These are phyloP conservation scores for Onygena corvina DNA, from an alignment of 2,329 filamentous ascomycete species.

Conservation along the genomic window DNA sequence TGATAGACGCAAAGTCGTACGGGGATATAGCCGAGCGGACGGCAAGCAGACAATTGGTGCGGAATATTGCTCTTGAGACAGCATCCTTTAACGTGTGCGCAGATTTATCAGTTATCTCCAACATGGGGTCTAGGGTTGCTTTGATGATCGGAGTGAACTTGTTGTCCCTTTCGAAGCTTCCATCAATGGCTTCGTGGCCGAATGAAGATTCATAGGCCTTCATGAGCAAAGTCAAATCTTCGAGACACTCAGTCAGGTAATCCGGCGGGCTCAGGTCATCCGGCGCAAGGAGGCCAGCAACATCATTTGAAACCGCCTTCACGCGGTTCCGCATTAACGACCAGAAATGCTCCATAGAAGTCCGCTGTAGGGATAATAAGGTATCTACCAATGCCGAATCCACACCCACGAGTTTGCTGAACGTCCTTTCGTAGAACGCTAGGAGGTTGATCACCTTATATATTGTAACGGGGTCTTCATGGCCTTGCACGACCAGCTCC, in stretches of 20 bases:
- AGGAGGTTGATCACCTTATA: constrained; percentile 87
- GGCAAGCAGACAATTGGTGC: constrained; percentile 37
- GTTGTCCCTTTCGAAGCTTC: constrained; percentile 46
- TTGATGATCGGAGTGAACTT: constrained; percentile 64
- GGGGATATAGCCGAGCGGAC: constrained; percentile 28
- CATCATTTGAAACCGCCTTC: constrained; percentile 56
- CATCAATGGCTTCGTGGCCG: constrained; percentile 31
- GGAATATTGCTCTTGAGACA: constrained; percentile 39
- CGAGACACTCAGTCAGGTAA: constrained; percentile 69
- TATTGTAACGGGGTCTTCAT: constrained; percentile 75
- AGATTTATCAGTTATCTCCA: constrained; percentile 51
- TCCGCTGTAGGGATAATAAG: constrained; percentile 57
- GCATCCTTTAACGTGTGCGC: constrained; percentile 29
- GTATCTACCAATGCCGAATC: constrained; percentile 58
- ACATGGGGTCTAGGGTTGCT: constrained; percentile 76
- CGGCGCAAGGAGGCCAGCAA: constrained; percentile 56
- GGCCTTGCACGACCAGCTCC: constrained; percentile 82
- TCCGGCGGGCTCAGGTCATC: constrained; percentile 64
- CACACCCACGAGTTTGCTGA: constrained; percentile 61
- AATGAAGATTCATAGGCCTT: constrained; percentile 78
- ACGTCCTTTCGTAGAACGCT: constrained; percentile 78
- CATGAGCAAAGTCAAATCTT: constrained; percentile 66
- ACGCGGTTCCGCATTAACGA: constrained; percentile 63
- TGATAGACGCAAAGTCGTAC: constrained; percentile 50
- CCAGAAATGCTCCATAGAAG: constrained; percentile 71